Percentiles rank a stretch among this genome's conserved stretches.
These are phyloP conservation scores for Reticulascus tulasneorum DNA, from an alignment of 2,329 filamentous ascomycete species.

Conservation along the genomic window DNA sequence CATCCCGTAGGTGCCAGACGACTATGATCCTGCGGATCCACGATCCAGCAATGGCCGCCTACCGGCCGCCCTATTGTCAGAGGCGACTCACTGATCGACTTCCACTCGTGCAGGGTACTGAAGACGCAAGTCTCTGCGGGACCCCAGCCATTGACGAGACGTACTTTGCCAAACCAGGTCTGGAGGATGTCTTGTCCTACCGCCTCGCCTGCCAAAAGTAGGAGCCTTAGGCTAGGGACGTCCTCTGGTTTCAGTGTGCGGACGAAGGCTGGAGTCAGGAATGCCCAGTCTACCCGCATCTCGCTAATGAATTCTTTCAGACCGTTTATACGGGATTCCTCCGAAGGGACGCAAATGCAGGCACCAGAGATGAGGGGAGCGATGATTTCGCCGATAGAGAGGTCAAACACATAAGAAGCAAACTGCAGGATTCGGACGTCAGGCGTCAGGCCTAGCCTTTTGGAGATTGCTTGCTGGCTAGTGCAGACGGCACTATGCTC, in stretches of 20 bases:
- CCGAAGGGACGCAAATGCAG: conserved; percentile 11
- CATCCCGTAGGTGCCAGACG: conserved; percentile 17
- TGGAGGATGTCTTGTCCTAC: conserved; percentile 4
- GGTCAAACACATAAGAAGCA: conserved; percentile 5
- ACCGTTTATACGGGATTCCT: conserved; percentile 28
- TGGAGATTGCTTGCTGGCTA: neutral
- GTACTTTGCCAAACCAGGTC: conserved; percentile 10
- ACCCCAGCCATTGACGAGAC: conserved; percentile 14
- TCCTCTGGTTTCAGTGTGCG: conserved; percentile 4
- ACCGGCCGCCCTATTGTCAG: neutral
- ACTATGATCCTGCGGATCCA: conserved; percentile 15
- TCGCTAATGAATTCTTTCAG: neutral
- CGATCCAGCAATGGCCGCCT: conserved; percentile 17
- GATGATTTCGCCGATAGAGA: conserved; percentile 2
- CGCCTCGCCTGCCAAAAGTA: conserved; percentile 8
- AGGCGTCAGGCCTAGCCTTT: neutral
- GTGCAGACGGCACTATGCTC: neutral
- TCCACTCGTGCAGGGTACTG: neutral
- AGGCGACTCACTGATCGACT: neutral
- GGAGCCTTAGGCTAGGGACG: conserved; percentile 4
- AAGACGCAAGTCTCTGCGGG: conserved; percentile 12
- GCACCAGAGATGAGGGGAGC: conserved; percentile 4
- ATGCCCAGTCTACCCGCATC: conserved; percentile 2
- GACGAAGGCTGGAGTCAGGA: conserved; percentile 9
- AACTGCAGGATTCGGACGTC: conserved; percentile 6